Conservation (phyloP, 2,329 filamentous ascomycete species). For the Colletotrichum eremochloae region DNA sequence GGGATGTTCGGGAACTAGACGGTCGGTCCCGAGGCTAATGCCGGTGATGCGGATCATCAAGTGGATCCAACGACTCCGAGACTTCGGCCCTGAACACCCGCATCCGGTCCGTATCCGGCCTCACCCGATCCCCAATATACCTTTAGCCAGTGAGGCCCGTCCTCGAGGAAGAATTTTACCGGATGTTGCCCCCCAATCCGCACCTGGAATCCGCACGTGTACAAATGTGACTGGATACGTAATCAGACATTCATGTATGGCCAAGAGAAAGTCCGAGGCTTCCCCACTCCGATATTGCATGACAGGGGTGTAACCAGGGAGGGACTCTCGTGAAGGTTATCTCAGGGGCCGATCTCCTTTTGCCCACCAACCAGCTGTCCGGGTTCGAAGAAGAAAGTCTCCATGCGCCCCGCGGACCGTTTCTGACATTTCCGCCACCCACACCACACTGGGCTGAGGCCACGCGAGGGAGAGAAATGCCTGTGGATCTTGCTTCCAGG, state of each 20-base stretch:
- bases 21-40: background rate
- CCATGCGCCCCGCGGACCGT: slow-evolving; percentile 31
- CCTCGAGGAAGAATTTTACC: background rate
- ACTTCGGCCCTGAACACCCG: background rate
- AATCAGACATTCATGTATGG: slow-evolving; percentile 31
- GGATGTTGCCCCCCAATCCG: background rate
- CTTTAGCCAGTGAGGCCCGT: background rate
- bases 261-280: slow-evolving; percentile 20
- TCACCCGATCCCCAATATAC: background rate
- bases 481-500: background rate
- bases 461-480: background rate
- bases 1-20: too few relatives aligned
- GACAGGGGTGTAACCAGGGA: background rate
- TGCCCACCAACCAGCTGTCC: slow-evolving; percentile 26
- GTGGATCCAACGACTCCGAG: background rate
- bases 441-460: background rate
- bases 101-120: background rate
- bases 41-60: too few relatives aligned
- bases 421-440: slow-evolving; percentile 25
- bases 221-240: slow-evolving; percentile 30
- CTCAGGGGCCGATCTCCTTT: background rate
- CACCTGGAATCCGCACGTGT: background rate
- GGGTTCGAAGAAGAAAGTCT: slow-evolving; percentile 1
- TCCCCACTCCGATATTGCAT: slow-evolving; percentile 6
- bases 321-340: slow-evolving; percentile 12